Evolutionary conservation across 768 basidiomycete genomes (phyloP).

Genomic region (Hydnum rufescens): DNA sequence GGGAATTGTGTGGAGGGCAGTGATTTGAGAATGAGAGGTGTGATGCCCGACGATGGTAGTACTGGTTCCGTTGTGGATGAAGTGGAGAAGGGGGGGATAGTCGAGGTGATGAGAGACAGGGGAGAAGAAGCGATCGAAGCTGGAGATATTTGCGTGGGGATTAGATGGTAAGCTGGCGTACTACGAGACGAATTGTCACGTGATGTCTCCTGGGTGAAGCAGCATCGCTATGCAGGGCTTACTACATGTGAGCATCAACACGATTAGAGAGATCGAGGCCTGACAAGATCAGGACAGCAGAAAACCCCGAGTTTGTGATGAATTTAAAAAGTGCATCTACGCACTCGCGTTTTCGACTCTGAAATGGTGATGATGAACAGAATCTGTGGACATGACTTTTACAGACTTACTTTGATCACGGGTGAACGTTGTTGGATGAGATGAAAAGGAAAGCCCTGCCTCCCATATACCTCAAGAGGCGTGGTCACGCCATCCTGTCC

Average conservation of each 20-base stretch:
- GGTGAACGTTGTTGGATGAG: constrained; percentile 68
- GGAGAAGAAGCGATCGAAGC: constrained; percentile 23
- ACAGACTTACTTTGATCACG: constrained; percentile 38
- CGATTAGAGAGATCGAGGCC: constrained; percentile 59
- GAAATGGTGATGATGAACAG: background rate
- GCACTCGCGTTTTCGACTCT: constrained; percentile 40
- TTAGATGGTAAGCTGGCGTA: constrained; percentile 43
- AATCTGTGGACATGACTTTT: background rate
- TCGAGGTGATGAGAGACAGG: constrained; percentile 8
- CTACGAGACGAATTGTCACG: constrained; percentile 18
- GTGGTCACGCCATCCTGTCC: constrained; percentile 42
- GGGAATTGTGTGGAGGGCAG: constrained; percentile 30
- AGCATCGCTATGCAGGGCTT: constrained; percentile 13
- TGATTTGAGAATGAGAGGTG: constrained; percentile 41
- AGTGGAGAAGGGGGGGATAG: constrained; percentile 8
- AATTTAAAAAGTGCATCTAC: constrained; percentile 37
- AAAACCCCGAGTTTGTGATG: constrained; percentile 29
- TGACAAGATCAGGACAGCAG: constrained; percentile 41
- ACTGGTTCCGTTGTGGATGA: background rate
- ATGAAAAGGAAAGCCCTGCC: constrained; percentile 27
- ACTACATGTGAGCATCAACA: constrained; percentile 65
- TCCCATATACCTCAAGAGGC: constrained; percentile 62
- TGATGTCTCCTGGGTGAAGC: constrained; percentile 1
- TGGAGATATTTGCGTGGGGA: constrained; percentile 26
- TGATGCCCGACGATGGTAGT: constrained; percentile 28